Percentiles rank a stretch among this genome's conserved stretches.
phyloP scores from a whole-genome alignment of 257 asterid species.

The Vinca minor region DNA sequence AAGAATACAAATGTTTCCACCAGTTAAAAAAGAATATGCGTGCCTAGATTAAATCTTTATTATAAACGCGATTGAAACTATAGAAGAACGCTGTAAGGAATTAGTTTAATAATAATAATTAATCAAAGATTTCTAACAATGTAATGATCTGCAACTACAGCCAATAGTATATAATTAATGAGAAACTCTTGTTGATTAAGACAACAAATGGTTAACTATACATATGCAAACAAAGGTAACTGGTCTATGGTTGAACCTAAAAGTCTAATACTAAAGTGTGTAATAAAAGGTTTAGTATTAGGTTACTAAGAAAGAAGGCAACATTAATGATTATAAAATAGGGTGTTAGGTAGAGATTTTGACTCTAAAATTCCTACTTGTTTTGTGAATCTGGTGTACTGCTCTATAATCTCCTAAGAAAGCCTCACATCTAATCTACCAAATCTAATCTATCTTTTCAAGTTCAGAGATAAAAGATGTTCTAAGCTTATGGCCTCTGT shows the following conservation, averaged over 20 bases:
- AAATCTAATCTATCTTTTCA: slow-evolving; percentile 9
- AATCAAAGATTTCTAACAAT: not conserved
- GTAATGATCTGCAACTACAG: not conserved
- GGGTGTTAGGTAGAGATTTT: not conserved
- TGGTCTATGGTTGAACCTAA: slow-evolving; percentile 8
- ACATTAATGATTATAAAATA: not conserved
- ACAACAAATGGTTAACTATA: not conserved
- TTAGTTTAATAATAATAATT: not conserved
- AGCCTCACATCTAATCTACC: not conserved
- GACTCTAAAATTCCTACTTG: not conserved
- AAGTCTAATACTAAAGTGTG: not conserved
- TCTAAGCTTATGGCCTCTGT: not conserved
- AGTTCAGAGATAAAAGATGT: not conserved
- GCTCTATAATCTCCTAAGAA: not conserved
- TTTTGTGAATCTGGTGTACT: not conserved
- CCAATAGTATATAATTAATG: not conserved
- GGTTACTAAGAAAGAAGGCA: not conserved
- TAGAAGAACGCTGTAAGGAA: not conserved
- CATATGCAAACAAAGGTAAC: slow-evolving; percentile 1
- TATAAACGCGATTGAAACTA: not conserved
- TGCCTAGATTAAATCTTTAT: not conserved
- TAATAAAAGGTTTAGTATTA: not conserved
- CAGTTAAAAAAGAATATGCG: not conserved
- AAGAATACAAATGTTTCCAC: slow-evolving; percentile 10
- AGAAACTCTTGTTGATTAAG: not conserved